A percentile compares a stretch with the other conserved stretches of the same genome.
Conservation (phyloP, 2,329 filamentous ascomycete genomes). For the Pseudogymnoascus sp. region DNA sequence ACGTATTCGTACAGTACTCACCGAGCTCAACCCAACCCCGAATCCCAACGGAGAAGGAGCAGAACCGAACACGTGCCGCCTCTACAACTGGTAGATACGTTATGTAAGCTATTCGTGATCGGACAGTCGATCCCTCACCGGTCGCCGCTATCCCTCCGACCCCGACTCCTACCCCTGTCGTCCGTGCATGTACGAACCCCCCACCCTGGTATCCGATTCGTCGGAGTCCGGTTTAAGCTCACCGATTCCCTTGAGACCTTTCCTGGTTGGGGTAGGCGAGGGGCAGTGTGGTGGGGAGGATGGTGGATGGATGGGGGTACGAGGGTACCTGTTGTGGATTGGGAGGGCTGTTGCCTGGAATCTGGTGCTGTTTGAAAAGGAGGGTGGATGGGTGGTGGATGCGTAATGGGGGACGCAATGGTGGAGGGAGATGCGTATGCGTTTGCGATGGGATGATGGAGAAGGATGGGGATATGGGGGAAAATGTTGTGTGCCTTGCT, state of each 20-base stretch:
- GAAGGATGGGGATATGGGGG: not conserved
- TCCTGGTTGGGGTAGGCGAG: not conserved
- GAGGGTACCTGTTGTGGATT: not conserved
- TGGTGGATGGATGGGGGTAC: not conserved
- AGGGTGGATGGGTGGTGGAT: not conserved
- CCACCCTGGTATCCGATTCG: not conserved
- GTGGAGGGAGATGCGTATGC: not conserved
- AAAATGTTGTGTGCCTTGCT: not conserved
- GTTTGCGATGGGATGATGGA: not conserved
- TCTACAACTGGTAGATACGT: too few species aligned
- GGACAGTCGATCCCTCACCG: not conserved
- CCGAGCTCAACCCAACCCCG: not conserved
- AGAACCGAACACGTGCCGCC: not conserved
- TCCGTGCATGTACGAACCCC: not conserved
- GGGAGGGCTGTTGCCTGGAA: not conserved
- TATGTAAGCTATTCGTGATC: too few species aligned
- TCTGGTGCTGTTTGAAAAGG: not conserved
- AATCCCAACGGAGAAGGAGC: not conserved
- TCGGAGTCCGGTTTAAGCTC: not conserved
- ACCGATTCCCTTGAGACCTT: not conserved
- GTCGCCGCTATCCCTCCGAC: not conserved
- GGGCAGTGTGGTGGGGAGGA: not conserved
- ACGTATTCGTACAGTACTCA: not conserved
- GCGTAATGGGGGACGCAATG: not conserved
- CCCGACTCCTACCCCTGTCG: not conserved